A percentile compares a stretch with the other conserved stretches of the same genome.
phyloP scores from a whole-genome alignment of 2,329 filamentous ascomycete genomes.

The Metarhizium anisopliae region DNA sequence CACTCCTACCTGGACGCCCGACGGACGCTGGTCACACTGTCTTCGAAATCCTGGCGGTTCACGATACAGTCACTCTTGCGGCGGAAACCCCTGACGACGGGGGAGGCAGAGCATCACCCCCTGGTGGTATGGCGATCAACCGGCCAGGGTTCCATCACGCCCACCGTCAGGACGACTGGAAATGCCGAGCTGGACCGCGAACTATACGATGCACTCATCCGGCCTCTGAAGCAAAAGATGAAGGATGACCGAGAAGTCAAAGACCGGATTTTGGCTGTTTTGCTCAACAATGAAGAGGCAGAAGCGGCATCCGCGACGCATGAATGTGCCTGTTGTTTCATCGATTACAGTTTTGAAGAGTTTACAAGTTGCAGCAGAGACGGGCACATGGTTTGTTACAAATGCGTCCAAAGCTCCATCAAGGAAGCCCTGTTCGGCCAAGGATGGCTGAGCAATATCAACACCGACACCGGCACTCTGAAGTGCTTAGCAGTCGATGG shows the following conservation, averaged over 20 bases:
- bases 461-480: conserved; percentile 63
- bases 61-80: conserved; percentile 60
- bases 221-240: conserved; percentile 39
- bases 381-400: conserved; percentile 69
- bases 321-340: conserved; percentile 76
- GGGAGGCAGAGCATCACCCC: conserved; percentile 50
- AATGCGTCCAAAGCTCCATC: conserved; percentile 72
- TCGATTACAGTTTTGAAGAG: conserved; percentile 61
- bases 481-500: conserved; percentile 72
- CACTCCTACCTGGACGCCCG: conserved; percentile 68
- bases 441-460: conserved; percentile 76
- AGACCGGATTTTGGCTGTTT: conserved; percentile 43
- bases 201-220: conserved; percentile 47
- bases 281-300: conserved; percentile 50
- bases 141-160: conserved; percentile 46
- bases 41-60: conserved; percentile 69
- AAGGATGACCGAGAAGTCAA: conserved; percentile 35
- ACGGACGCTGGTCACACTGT: conserved; percentile 58
- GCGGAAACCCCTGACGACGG: conserved; percentile 45
- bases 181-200: conserved; percentile 56
- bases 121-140: conserved; percentile 52
- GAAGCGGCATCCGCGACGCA: conserved; percentile 46
- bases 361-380: conserved; percentile 60
- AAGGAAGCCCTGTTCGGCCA: conserved; percentile 90
- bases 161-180: conserved; percentile 56